Percentiles rank a stretch among this genome's conserved stretches.
These are phyloP conservation scores for Tulasnella sp. DNA, from an alignment of 768 basidiomycete genomes.

Conservation along the genomic window DNA sequence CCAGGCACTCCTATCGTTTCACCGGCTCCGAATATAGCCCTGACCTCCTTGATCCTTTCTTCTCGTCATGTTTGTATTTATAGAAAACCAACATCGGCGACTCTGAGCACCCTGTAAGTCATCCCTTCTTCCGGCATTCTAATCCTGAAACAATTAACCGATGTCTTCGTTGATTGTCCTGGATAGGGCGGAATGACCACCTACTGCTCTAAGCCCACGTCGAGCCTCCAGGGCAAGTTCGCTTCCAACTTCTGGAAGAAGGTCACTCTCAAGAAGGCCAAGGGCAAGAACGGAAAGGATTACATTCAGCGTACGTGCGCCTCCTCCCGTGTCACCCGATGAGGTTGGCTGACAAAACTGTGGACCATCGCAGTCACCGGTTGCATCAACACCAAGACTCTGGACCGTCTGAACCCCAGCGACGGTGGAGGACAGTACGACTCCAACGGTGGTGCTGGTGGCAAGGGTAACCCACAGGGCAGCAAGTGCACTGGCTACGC, in stretches of 20 bases:
- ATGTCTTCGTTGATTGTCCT: neutral
- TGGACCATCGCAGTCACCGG: constrained; percentile 20
- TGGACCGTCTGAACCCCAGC: constrained; percentile 25
- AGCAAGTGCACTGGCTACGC: constrained; percentile 24
- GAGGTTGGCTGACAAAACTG: neutral
- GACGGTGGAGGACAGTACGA: constrained; percentile 29
- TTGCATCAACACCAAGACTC: constrained; percentile 22
- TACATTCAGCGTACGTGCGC: constrained; percentile 18
- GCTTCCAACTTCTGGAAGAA: constrained; percentile 28
- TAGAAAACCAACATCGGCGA: constrained; percentile 28
- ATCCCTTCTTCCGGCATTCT: neutral
- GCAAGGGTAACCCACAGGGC: constrained; percentile 17
- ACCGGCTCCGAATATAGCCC: neutral
- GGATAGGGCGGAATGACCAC: constrained; percentile 22
- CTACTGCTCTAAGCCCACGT: constrained; percentile 18
- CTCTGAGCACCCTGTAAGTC: constrained; percentile 27
- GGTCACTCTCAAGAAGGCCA: constrained; percentile 7
- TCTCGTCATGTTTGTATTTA: neutral
- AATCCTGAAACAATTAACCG: constrained; percentile 1
- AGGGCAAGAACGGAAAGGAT: constrained; percentile 11
- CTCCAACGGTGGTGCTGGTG: constrained; percentile 21
- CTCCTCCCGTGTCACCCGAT: neutral
- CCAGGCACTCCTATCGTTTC: neutral
- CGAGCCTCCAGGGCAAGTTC: constrained; percentile 15
- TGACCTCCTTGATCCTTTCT: neutral